Base-by-base conservation (phyloP, 495 filamentous ascomycete genomes). In the Delitschia confertaspora region DNA sequence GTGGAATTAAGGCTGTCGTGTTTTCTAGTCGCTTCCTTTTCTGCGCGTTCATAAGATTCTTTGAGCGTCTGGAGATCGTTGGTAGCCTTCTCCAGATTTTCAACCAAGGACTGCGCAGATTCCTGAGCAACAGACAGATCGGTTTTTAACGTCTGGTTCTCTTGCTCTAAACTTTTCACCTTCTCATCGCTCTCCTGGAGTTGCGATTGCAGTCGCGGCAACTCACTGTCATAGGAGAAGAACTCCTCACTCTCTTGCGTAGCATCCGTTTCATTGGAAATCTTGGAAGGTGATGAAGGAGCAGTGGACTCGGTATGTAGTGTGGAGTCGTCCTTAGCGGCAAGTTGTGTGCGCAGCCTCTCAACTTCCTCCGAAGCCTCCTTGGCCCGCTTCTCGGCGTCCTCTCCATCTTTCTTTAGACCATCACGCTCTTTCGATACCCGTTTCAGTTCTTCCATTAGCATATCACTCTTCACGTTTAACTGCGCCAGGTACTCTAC, bases 401-500 rank as follows among this genome's bases (percentile, higher is more conserved):
- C 78, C 7, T 81, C 77, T 6, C 79, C 62, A 54, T 83, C 88
- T 53, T 78, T 80, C 53, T 85, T 93, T 52, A 78, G 76, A 6
- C 74, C 73, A 58, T 96, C 88, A 23, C 81, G 77, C 51, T 95
- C 93, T 18, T 69, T 72, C 0, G 86, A 79, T 0, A 95, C 78
- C 0, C 87, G 75, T 65, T 87, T 94, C n/a, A 95, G 68, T 60
- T 98, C 91, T 13, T 93, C 83, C 71, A 87, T 73, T 1, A 91
- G 76, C 79, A 98, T 85, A 50, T 94, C 87, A 7, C 79, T 78
- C 49, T 88, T 88, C 19, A 87, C 64, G 39, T 80, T 85, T 27
- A 94, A 65, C 61, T 93, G 86, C 50, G 81, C 91, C n/a, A 98
- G 71, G 59, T 96, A 98, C 64, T 96, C 91, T 3, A 89, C 78